phyloP scores from a whole-genome alignment of 2,329 filamentous ascomycete genomes.

The Aphanoascus verrucosus region DNA sequence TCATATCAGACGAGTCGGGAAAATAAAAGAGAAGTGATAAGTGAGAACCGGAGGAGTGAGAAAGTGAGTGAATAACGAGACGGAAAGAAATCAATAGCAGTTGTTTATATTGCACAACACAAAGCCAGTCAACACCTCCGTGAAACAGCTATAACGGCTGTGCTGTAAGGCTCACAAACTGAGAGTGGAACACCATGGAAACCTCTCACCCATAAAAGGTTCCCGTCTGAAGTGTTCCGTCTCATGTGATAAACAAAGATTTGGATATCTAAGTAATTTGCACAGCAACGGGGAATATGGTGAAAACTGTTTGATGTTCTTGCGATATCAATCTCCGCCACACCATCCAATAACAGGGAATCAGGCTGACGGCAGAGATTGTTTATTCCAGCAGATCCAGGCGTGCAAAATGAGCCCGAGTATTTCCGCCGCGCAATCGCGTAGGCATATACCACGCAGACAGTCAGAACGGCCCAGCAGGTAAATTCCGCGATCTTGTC shows the following conservation, averaged over 20 bases:
- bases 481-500: not conserved
- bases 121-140: not conserved
- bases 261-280: too few relatives aligned
- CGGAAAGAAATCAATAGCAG: not conserved
- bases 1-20: not conserved
- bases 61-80: not conserved
- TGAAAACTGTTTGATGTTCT: not conserved
- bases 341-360: too few relatives aligned
- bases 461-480: not conserved
- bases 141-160: not conserved
- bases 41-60: not conserved
- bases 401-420: too few relatives aligned
- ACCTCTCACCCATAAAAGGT: not conserved
- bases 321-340: too few relatives aligned
- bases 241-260: too few relatives aligned
- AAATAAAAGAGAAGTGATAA: not conserved
- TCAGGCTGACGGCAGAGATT: too few relatives aligned
- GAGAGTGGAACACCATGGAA: not conserved
- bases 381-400: too few relatives aligned
- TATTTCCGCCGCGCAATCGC: not conserved
- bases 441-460: not conserved
- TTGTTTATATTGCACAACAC: not conserved
- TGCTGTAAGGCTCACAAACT: not conserved
- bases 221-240: not conserved
- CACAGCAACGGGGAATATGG: not conserved